Percentiles rank a stretch among this genome's conserved stretches.
Evolutionary conservation across 345 rosid genomes (phyloP).

Genomic region (Linum tenue): DNA sequence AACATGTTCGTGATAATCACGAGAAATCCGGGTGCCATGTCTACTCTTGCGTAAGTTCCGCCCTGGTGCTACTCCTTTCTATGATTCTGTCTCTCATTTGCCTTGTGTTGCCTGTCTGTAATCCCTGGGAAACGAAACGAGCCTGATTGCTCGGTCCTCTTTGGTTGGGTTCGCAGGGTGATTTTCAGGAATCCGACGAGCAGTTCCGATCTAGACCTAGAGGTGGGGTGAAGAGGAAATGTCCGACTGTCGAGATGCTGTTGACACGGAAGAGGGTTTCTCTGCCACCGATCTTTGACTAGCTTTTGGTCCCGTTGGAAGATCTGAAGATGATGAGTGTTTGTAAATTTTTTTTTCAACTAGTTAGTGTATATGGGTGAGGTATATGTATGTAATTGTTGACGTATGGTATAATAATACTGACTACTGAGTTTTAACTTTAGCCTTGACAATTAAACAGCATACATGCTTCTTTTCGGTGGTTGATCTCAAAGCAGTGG

Average conservation of each 20-base stretch:
- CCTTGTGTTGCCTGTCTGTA: neutral
- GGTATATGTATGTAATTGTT: too few species aligned
- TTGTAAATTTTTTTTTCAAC: neutral
- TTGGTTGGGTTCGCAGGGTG: slow-evolving; percentile 43
- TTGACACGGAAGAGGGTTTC: slow-evolving; percentile 55
- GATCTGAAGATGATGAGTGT: neutral
- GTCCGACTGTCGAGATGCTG: slow-evolving; percentile 45
- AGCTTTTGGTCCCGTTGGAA: neutral
- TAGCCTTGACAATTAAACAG: too few species aligned
- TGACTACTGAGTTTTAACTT: too few species aligned
- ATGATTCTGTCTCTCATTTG: neutral
- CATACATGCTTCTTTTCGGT: too few species aligned
- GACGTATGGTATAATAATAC: too few species aligned
- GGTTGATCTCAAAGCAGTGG: too few species aligned
- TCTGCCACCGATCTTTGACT: slow-evolving; percentile 15
- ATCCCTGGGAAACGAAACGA: too few species aligned
- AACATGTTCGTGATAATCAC: slow-evolving; percentile 70
- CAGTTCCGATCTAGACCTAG: slow-evolving; percentile 57
- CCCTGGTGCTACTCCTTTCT: neutral
- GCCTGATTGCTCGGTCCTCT: neutral
- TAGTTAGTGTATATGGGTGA: too few species aligned
- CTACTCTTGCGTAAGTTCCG: slow-evolving; percentile 46
- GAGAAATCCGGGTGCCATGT: slow-evolving; percentile 51
- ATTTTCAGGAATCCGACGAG: slow-evolving; percentile 59
- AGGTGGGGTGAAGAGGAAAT: slow-evolving; percentile 70